Evolutionary conservation across 225 moss, liverwort and hornwort species (phyloP), one percentile per base, ranked within the genome.

Genomic region (Marchantia paleacea): DNA sequence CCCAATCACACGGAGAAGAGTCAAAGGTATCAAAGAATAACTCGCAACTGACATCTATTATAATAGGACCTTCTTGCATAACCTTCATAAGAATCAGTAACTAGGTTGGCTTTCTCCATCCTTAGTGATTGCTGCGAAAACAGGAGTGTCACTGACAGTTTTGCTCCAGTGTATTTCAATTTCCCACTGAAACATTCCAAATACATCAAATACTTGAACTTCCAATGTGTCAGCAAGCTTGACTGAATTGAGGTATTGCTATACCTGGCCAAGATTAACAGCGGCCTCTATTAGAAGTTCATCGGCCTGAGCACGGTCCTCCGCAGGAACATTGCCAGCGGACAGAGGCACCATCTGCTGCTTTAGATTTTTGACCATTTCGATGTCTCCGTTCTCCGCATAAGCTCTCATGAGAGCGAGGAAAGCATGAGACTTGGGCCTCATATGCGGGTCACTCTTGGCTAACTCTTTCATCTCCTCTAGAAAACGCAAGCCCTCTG

Each of bases 301-400:
- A 86, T 97, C 97, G 81, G 97, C 93, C 84, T 97, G 87, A 71
- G 97, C 95, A 83, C 97, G 97, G 79, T 97, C 93, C 82, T 97
- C 97, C 73, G 91, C 86, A 85, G 87, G 87, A 11, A 95, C 94
- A 60, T 93, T 93, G 25, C 91, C 91, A 72, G 92, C 93, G 77
- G 95, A 90, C 78, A 90, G 91, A 22, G 90, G 89, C 54, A 97
- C 89, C 84, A 97, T 91, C 81, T 92, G 95, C 20, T 84, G 72
- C 73, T 92, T 89, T 79, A 97, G 85, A 48, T 84, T 85, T 51
- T 70, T 81, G 65, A 97, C 92, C 76, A 92, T 84, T 53, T 86
- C 86, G n/a, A 92, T 70, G 55, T 95, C 87, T 66, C 95, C 97
- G 58, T 72, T 90, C 68, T 87, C 90, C 29, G 95, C 95, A 89